Percentiles rank a stretch among this genome's conserved stretches.
phyloP scores from a whole-genome alignment of 345 rosid species.

The Hibiscus tridactylites region DNA sequence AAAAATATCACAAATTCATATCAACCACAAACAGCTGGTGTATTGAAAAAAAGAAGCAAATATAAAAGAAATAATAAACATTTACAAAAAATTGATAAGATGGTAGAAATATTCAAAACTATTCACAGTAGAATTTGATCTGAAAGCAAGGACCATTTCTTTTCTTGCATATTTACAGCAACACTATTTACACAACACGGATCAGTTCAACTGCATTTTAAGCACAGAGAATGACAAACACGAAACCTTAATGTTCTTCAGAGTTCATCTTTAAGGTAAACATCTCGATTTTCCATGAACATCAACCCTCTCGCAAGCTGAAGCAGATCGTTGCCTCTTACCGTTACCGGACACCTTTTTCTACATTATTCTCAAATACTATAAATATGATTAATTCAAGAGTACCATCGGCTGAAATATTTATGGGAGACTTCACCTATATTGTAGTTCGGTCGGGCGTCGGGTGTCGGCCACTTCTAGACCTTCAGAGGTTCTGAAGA shows the following conservation, averaged over 20 bases:
- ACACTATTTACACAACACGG: conserved; percentile 17
- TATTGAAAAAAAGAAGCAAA: no score
- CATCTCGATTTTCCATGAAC: background rate
- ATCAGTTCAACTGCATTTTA: conserved; percentile 2
- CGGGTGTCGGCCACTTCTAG: background rate
- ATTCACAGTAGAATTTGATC: conserved; percentile 14
- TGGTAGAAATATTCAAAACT: conserved; percentile 1
- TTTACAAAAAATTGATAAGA: background rate
- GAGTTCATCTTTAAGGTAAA: background rate
- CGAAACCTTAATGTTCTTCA: background rate
- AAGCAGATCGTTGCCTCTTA: conserved; percentile 5
- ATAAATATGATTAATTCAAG: background rate
- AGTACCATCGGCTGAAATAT: background rate
- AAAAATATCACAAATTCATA: no score
- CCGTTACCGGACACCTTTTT: no score
- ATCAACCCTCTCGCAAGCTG: background rate
- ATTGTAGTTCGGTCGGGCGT: background rate
- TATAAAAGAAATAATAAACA: no score
- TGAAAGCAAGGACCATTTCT: background rate
- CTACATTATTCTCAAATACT: no score
- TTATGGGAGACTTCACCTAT: background rate
- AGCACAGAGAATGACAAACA: background rate
- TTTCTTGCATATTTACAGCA: conserved; percentile 18
- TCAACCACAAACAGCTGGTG: no score
- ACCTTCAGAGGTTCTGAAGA: conserved; percentile 33